Percentiles rank a stretch among this genome's conserved stretches.
Evolutionary conservation across 345 rosid genomes (phyloP).

Genomic region (Acer negundo): DNA sequence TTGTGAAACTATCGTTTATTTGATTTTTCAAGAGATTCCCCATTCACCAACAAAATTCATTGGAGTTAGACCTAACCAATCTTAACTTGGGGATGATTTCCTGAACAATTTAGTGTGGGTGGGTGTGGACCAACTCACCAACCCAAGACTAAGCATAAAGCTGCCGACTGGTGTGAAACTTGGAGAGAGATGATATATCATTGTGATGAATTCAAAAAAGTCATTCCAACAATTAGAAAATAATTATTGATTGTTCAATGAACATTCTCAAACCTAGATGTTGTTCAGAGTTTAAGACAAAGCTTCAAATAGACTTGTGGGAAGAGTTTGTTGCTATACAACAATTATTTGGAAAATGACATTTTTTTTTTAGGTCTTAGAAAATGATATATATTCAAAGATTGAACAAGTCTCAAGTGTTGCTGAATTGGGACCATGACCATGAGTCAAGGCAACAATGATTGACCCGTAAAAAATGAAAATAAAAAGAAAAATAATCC

Average conservation of each 20-base stretch:
- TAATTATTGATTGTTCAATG: not conserved
- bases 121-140: conserved; percentile 13
- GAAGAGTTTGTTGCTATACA: not conserved
- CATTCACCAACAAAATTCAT: not conserved
- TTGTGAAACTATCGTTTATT: not conserved
- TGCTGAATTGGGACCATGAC: conserved; percentile 13
- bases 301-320: conserved; percentile 4
- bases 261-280: conserved; percentile 16
- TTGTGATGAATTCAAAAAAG: not conserved
- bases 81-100: not conserved
- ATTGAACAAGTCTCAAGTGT: not conserved
- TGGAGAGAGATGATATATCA: not conserved
- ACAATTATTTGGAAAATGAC: conserved; percentile 17
- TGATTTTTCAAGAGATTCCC: conserved; percentile 14
- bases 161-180: conserved; percentile 7
- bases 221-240: not conserved
- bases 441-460: not conserved
- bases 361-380: not conserved
- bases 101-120: not conserved
- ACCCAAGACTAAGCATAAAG: not conserved
- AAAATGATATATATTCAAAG: conserved; percentile 18
- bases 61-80: conserved; percentile 35
- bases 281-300: conserved; percentile 20
- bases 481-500: too few relatives aligned
- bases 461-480: not conserved